A percentile compares a stretch with the other conserved stretches of the same genome.
Conservation (phyloP, 176 grass and related monocot genomes). For the Alloteropsis semialata region DNA sequence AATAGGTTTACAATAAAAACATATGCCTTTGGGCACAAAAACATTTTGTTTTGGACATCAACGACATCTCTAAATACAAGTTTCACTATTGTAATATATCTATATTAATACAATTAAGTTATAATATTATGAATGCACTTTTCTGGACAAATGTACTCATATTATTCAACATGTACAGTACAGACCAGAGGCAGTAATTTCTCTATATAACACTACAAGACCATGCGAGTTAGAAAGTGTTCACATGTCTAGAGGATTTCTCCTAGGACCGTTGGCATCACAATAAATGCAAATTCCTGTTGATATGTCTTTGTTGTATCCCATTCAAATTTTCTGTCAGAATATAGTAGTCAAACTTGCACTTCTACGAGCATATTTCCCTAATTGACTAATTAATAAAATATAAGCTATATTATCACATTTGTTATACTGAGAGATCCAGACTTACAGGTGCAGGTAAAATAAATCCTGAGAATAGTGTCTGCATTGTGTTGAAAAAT, state of each 20-base stretch:
- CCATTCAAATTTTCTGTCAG: neutral
- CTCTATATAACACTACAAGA: neutral
- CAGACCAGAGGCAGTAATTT: neutral
- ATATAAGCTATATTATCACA: neutral
- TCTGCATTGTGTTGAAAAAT: constrained; percentile 43
- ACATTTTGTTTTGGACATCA: neutral
- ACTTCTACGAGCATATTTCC: neutral
- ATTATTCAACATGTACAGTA: neutral
- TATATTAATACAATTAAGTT: neutral
- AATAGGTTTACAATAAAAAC: neutral
- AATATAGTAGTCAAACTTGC: neutral
- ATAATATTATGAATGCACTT: neutral
- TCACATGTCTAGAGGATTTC: neutral
- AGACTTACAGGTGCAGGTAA: constrained; percentile 54
- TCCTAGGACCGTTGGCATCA: neutral
- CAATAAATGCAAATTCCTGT: neutral
- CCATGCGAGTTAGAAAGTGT: neutral
- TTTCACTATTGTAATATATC: neutral
- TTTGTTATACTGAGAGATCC: neutral
- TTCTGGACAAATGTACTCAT: neutral
- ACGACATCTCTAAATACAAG: neutral
- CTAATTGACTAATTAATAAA: neutral
- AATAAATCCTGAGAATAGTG: constrained; percentile 59
- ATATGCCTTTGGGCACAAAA: neutral
- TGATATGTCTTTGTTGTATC: neutral